These are phyloP conservation scores for Piloderma croceum DNA, from an alignment of 768 basidiomycete genomes.

Conservation along the genomic window DNA sequence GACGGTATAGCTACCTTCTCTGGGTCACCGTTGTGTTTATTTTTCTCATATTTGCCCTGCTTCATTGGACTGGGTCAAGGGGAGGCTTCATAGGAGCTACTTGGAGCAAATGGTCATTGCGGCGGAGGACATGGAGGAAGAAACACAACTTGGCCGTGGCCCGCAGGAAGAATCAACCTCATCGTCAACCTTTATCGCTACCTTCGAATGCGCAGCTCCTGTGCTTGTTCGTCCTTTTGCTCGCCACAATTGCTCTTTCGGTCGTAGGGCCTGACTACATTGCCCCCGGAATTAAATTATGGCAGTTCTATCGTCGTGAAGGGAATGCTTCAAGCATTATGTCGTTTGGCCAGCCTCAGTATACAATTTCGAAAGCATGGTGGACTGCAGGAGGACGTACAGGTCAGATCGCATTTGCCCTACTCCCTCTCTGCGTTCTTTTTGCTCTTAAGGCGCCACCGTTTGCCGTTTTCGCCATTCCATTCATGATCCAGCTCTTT, in stretches of 20 bases:
- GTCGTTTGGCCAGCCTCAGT: constrained; percentile 40
- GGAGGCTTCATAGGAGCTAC: constrained; percentile 40
- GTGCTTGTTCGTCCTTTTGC: constrained; percentile 38
- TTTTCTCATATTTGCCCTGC: constrained; percentile 34
- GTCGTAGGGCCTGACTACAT: constrained; percentile 70
- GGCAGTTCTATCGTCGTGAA: constrained; percentile 24
- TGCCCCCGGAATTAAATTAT: constrained; percentile 40
- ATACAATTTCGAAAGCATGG: constrained; percentile 60
- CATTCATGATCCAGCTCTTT: constrained; percentile 55
- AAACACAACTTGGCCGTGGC: constrained; percentile 35
- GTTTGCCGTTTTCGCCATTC: constrained; percentile 64
- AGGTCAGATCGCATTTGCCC: constrained; percentile 66
- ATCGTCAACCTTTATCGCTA: constrained; percentile 39
- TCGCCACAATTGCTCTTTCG: constrained; percentile 39
- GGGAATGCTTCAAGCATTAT: constrained; percentile 28
- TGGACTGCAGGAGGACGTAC: constrained; percentile 68
- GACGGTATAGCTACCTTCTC: constrained; percentile 52
- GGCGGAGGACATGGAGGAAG: constrained; percentile 54
- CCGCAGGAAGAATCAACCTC: constrained; percentile 27
- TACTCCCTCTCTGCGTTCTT: constrained; percentile 64
- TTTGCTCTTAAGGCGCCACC: constrained; percentile 69
- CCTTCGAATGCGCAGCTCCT: constrained; percentile 65
- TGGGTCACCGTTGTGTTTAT: constrained; percentile 49
- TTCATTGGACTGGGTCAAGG: constrained; percentile 39
- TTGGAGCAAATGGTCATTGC: constrained; percentile 56